Evolutionary conservation across 352 stramenopile species (phyloP), one percentile per base, ranked within the genome.

Genomic region (Globisporangium spinosum): DNA sequence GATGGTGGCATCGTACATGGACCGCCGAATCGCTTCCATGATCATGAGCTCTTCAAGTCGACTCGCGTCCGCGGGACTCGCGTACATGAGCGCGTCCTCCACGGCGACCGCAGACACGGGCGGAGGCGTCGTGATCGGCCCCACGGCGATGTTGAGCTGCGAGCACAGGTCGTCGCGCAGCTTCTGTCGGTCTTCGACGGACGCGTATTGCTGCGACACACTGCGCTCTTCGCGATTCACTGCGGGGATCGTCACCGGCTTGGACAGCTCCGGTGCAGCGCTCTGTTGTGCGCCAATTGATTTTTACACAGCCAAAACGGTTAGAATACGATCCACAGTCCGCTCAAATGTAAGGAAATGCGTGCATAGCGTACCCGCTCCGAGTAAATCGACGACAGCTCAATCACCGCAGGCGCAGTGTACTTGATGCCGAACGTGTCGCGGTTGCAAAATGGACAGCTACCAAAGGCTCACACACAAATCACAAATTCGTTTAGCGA

Each of bases 401-500:
- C 83, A 32, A 83, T 68, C 20, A 74, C 68, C 2, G 80, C 70
- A 0, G 81, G 78, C 20, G 77, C 68, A 54, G 75, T 70, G 70
- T 93, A 91, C 22, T 72, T 76, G 54, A 91, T 65, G 20, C 64
- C 70, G 61, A 95, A 91, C 7, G 64, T 73, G 23, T 92, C 82
- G 9, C 78, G 71, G 54, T 93, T 93, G 73, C 87, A 95, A 77
- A 93, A 95, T 32, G 87, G 87, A 65, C 87, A 95, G 69, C 83
- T 91, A 67, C 15, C 61, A 17, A 43, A 43, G 12, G 2, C 88
- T 67, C 17, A 71, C 6, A 63, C 0, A n/a, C n/a, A 43, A 43
- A n/a, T 17, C 3, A 29, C 47, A 55, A 22, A 10, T 8, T 49
- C 9, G 5, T 49, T 49, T 49, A 49, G 40, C 15, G 43, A 49